Percentiles rank a stretch among this genome's conserved stretches.
Conservation (phyloP, 2,329 filamentous ascomycete species). For the Phaeosphaeriaceae sp. region DNA sequence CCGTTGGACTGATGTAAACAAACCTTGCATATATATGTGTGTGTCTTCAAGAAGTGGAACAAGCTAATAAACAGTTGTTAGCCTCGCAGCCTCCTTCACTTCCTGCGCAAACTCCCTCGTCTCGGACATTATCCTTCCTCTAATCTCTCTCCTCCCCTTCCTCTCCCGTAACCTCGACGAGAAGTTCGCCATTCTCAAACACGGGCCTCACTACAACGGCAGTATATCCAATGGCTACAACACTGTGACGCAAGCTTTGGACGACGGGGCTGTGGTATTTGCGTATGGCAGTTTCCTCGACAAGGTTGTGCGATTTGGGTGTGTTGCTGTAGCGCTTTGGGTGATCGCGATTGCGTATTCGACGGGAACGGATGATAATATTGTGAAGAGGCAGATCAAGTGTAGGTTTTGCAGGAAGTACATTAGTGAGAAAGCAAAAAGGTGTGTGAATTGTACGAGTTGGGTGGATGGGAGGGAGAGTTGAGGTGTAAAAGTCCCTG, state of each 20-base stretch:
- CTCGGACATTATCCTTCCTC: conserved; percentile 71
- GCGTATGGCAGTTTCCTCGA: conserved; percentile 75
- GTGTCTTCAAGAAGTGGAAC: too few relatives aligned
- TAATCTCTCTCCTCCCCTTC: conserved; percentile 72
- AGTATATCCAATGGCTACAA: conserved; percentile 65
- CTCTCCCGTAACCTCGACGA: conserved; percentile 74
- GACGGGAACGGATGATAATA: conserved; percentile 65
- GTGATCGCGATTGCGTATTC: conserved; percentile 68
- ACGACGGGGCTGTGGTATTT: conserved; percentile 74
- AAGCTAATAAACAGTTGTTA: conserved; percentile 33
- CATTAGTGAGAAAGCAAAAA: conserved; percentile 67
- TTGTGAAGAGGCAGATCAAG: conserved; percentile 73
- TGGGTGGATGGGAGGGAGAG: conserved; percentile 64
- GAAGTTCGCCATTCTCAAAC: conserved; percentile 71
- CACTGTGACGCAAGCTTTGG: conserved; percentile 70
- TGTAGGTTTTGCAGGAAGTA: conserved; percentile 71
- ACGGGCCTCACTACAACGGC: conserved; percentile 58
- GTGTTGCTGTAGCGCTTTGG: conserved; percentile 71
- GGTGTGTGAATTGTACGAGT: conserved; percentile 64
- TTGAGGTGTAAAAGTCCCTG: too few relatives aligned
- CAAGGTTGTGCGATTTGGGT: conserved; percentile 69
- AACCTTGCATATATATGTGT: neutral
- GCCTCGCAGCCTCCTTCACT: conserved; percentile 74
- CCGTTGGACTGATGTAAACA: conserved; percentile 72
- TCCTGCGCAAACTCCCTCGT: conserved; percentile 75